Percentiles rank a stretch among this genome's conserved stretches.
Evolutionary conservation across 129 eudicot species (phyloP).

Genomic region (Flaveria robusta): DNA sequence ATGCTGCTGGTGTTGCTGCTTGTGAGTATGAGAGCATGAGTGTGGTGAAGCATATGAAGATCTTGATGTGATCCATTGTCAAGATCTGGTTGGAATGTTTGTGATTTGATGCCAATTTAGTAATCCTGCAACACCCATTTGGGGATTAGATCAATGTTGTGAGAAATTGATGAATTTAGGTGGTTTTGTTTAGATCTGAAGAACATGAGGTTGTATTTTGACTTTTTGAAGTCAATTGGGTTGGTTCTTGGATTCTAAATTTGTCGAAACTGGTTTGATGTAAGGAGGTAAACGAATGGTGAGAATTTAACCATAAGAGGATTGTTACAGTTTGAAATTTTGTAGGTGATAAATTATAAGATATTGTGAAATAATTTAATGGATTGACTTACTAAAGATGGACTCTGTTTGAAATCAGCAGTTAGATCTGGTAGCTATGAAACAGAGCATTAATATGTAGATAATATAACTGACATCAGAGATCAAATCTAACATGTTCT

Average conservation of each 20-base stretch:
- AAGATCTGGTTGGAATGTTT: constrained; percentile 13
- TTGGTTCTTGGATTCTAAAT: not conserved
- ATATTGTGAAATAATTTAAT: not conserved
- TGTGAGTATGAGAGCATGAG: constrained; percentile 46
- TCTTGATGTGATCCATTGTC: constrained; percentile 35
- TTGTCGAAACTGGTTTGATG: not conserved
- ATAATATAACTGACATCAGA: constrained; percentile 27
- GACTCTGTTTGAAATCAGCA: not conserved
- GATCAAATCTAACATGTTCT: constrained; percentile 25
- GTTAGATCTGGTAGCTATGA: not conserved
- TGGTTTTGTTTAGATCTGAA: constrained; percentile 16
- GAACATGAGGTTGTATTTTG: constrained; percentile 27
- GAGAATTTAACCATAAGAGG: too few relatives aligned
- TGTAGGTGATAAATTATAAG: not conserved
- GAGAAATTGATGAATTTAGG: not conserved
- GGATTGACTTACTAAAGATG: constrained; percentile 19
- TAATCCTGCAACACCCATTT: constrained; percentile 36
- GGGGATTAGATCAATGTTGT: not conserved
- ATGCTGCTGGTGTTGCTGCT: constrained; percentile 28
- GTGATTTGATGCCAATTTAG: constrained; percentile 1
- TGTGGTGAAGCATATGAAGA: constrained; percentile 29
- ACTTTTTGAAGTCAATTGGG: constrained; percentile 13
- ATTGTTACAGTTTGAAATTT: not conserved
- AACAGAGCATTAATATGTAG: constrained; percentile 16
- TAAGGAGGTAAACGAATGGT: not conserved